Evolutionary conservation across 2,329 filamentous ascomycete genomes (phyloP).

Genomic region (Parascedosporium putredinis): DNA sequence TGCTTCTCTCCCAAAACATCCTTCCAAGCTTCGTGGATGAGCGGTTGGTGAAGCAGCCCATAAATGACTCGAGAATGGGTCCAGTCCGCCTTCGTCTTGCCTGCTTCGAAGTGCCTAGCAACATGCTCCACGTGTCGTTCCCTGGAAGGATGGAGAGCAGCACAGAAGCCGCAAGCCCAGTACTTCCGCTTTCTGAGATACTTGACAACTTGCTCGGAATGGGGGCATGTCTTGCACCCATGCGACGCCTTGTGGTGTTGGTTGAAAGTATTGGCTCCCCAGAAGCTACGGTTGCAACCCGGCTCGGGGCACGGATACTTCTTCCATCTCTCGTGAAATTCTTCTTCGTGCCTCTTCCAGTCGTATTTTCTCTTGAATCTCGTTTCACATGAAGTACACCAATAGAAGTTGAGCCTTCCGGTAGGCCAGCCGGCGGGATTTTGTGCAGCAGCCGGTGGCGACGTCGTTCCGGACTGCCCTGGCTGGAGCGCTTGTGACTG

Average conservation of each 20-base stretch:
- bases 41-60: conserved; percentile 54
- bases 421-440: conserved; percentile 10
- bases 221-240: conserved; percentile 53
- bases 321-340: conserved; percentile 58
- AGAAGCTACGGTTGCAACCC: conserved; percentile 56
- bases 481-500: conserved; percentile 24
- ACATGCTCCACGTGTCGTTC: conserved; percentile 61
- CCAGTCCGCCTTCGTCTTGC: conserved; percentile 55
- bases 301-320: conserved; percentile 56
- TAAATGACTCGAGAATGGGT: conserved; percentile 60
- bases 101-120: conserved; percentile 54
- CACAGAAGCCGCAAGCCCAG: conserved; percentile 61
- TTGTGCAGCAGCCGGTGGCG: conserved; percentile 4
- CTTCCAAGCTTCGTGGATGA: conserved; percentile 52
- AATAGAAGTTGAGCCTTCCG: conserved; percentile 35
- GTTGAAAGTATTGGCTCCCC: conserved; percentile 58
- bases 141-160: conserved; percentile 49
- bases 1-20: conserved; percentile 41
- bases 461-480: conserved; percentile 18
- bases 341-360: conserved; percentile 60
- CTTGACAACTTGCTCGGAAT: conserved; percentile 53
- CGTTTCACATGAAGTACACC: conserved; percentile 50
- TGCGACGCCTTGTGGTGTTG: conserved; percentile 58
- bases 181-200: conserved; percentile 54
- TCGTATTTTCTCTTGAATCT: conserved; percentile 59